A percentile compares a stretch with the other conserved stretches of the same genome.
These are phyloP conservation scores for Lyophyllum semitale DNA, from an alignment of 768 basidiomycete species.

Conservation along the genomic window DNA sequence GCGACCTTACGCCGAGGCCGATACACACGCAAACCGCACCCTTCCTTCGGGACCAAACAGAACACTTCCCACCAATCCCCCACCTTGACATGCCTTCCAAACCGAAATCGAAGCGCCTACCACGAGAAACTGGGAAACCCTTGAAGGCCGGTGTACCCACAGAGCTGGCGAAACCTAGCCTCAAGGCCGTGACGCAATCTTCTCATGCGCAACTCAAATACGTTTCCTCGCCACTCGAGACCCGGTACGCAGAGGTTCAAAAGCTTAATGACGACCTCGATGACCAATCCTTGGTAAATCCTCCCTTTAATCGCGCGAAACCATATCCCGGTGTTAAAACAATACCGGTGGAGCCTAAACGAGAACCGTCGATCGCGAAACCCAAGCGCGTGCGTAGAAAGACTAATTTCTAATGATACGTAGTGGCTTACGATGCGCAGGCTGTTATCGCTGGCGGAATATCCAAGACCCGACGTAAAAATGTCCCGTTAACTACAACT, in stretches of 20 bases:
- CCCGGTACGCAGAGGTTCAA: conserved; percentile 28
- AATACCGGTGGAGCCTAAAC: background rate
- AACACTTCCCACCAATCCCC: background rate
- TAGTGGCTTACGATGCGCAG: conserved; percentile 12
- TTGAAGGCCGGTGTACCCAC: background rate
- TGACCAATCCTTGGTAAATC: background rate
- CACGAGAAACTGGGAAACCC: conserved; percentile 1
- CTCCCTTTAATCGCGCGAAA: background rate
- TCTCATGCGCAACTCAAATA: conserved; percentile 15
- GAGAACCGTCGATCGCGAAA: conserved; percentile 5
- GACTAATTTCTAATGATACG: conserved; percentile 5
- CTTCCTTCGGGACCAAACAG: background rate
- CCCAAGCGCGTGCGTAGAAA: conserved; percentile 13
- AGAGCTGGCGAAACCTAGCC: conserved; percentile 17
- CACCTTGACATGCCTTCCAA: conserved; percentile 3
- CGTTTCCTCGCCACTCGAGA: conserved; percentile 16
- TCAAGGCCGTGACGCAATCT: conserved; percentile 14
- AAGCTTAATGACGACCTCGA: conserved; percentile 21
- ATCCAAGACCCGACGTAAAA: conserved; percentile 22
- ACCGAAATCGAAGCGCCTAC: conserved; percentile 6
- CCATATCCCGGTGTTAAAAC: background rate
- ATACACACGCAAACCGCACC: background rate
- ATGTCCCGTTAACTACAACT: conserved; percentile 6
- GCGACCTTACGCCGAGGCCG: conserved; percentile 30
- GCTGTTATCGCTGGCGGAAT: conserved; percentile 29